These are phyloP conservation scores for Fraxinus nigra DNA, from an alignment of 305 asterid species.

Conservation along the genomic window DNA sequence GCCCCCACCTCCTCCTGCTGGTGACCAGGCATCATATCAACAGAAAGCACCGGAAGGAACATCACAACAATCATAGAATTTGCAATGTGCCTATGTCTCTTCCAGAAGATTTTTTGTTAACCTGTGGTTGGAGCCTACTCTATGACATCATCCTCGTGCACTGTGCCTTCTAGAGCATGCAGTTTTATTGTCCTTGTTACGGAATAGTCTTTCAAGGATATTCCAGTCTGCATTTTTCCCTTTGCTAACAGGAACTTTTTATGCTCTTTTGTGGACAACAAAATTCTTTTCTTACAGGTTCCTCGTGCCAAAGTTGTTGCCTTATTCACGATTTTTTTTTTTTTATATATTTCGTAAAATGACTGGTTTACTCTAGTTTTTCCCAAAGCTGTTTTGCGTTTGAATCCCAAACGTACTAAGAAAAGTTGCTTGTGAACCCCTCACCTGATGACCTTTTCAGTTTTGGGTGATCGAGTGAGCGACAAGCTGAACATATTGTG, in stretches of 20 bases:
- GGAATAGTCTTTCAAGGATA: not conserved
- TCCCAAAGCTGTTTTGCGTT: not conserved
- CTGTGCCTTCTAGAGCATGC: not conserved
- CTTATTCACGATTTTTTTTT: not conserved
- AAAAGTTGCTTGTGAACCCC: not conserved
- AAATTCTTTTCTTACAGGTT: not conserved
- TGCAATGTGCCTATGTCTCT: not conserved
- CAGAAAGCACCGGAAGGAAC: constrained; percentile 45
- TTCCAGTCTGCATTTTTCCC: not conserved
- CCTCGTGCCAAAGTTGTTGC: not conserved
- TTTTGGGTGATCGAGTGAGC: not conserved
- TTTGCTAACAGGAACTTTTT: not conserved
- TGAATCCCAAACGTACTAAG: not conserved
- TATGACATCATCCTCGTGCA: not conserved
- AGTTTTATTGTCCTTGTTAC: not conserved
- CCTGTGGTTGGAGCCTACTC: not conserved
- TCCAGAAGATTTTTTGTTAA: constrained; percentile 3
- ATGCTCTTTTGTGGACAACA: not conserved
- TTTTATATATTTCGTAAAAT: not conserved
- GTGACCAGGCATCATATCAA: constrained; percentile 46
- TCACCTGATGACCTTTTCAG: not conserved
- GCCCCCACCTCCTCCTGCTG: constrained; percentile 40
- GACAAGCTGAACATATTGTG: not conserved
- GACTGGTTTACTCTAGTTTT: not conserved
- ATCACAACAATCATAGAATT: constrained; percentile 27